These are phyloP conservation scores for Mucor velutinosus DNA, from an alignment of 371 early-diverging fungal species.

Conservation along the genomic window DNA sequence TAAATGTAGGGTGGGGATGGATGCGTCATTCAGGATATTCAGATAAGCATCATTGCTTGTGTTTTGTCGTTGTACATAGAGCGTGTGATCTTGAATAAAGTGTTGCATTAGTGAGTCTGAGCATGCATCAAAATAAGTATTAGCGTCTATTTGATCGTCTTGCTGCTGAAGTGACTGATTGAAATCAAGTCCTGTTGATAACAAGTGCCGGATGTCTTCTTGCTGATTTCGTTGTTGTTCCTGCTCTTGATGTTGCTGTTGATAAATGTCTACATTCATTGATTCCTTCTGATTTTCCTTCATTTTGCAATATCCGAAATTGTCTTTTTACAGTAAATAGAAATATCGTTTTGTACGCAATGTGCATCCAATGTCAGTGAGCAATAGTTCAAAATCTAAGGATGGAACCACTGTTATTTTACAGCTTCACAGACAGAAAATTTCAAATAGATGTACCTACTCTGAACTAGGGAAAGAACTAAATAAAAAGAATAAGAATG, in stretches of 20 bases:
- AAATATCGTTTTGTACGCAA: neutral
- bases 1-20: neutral
- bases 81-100: neutral
- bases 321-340: neutral
- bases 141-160: neutral
- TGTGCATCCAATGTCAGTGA: neutral
- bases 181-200: neutral
- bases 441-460: neutral
- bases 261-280: neutral
- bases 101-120: neutral
- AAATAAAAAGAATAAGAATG: neutral
- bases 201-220: neutral
- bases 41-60: neutral
- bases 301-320: neutral
- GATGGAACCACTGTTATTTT: neutral
- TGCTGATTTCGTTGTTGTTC: neutral
- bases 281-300: neutral
- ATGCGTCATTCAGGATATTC: neutral
- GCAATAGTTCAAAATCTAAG: neutral
- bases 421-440: neutral
- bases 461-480: neutral
- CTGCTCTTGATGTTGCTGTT: neutral
- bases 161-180: neutral
- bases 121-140: neutral
- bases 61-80: neutral